Percentiles rank a stretch among this genome's conserved stretches.
Evolutionary conservation across 495 filamentous ascomycete genomes (phyloP).

Genomic region (Penicillium canariense): DNA sequence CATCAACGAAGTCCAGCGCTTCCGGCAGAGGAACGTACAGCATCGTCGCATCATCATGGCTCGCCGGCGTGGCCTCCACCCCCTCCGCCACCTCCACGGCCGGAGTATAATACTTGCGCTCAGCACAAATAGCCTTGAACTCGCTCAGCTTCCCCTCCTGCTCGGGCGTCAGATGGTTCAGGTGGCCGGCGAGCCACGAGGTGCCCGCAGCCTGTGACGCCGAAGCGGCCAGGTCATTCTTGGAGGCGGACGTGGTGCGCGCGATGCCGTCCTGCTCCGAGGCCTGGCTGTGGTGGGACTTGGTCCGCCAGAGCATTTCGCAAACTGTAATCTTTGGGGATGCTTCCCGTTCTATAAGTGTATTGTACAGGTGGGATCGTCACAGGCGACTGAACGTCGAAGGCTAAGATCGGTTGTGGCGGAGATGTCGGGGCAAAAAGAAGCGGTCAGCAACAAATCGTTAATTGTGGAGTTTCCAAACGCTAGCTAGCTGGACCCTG

Average conservation of each 20-base stretch:
- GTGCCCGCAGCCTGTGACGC: conserved; percentile 41
- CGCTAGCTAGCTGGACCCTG: background rate
- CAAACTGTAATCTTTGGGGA: background rate
- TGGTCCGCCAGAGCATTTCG: conserved; percentile 37
- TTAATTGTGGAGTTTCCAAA: conserved; percentile 3
- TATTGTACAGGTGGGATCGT: background rate
- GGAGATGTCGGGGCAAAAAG: conserved; percentile 3
- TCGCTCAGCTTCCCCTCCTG: conserved; percentile 62
- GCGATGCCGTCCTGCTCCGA: conserved; percentile 25
- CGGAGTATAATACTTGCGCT: conserved; percentile 64
- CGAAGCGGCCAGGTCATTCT: conserved; percentile 43
- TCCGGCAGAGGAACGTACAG: conserved; percentile 52
- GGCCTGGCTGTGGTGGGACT: conserved; percentile 33
- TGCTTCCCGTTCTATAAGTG: background rate
- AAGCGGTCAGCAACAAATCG: conserved; percentile 13
- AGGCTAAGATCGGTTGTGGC: conserved; percentile 1
- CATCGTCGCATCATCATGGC: conserved; percentile 78
- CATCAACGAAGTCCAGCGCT: no score
- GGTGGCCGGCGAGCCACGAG: conserved; percentile 59
- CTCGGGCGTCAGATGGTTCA: conserved; percentile 66
- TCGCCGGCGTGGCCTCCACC: conserved; percentile 40
- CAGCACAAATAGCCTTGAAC: conserved; percentile 65
- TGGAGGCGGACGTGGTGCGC: conserved; percentile 27
- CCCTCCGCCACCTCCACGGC: conserved; percentile 34
- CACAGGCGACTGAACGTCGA: background rate